Evolutionary conservation across 495 filamentous ascomycete genomes (phyloP).

Genomic region (Neurospora sp.): DNA sequence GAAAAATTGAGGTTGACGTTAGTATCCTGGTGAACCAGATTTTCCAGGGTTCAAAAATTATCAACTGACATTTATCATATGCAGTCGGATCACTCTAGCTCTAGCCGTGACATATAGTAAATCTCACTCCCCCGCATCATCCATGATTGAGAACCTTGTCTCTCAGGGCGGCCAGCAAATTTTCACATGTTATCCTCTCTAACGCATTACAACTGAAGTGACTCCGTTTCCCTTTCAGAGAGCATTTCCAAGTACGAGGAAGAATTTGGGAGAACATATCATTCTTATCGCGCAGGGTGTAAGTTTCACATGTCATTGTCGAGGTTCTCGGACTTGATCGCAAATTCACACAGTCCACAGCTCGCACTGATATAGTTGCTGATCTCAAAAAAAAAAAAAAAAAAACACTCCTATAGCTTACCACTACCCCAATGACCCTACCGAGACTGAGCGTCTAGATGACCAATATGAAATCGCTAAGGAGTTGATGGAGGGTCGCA

Average conservation of each 20-base stretch:
- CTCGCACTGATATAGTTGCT: not conserved
- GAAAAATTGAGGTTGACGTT: constrained; percentile 23
- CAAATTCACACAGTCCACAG: not conserved
- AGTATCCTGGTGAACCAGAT: not conserved
- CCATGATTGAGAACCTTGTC: not conserved
- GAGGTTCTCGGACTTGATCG: not conserved
- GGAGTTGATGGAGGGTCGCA: constrained; percentile 36
- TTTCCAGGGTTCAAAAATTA: not conserved
- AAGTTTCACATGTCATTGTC: constrained; percentile 1
- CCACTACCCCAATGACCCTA: constrained; percentile 49
- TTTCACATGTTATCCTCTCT: not conserved
- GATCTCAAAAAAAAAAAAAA: constrained; percentile 8
- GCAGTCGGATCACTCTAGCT: not conserved
- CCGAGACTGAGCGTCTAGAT: constrained; percentile 43
- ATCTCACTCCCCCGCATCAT: not conserved
- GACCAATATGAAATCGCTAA: constrained; percentile 54
- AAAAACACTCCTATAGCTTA: constrained; percentile 35
- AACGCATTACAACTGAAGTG: constrained; percentile 10
- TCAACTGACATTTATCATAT: not conserved
- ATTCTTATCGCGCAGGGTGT: constrained; percentile 44
- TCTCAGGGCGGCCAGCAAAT: not conserved
- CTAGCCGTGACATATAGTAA: constrained; percentile 11
- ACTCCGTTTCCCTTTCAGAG: constrained; percentile 26
- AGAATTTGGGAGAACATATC: constrained; percentile 54
- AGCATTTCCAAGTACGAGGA: constrained; percentile 39